Percentiles rank a stretch among this genome's conserved stretches.
Conservation (phyloP, 2,329 filamentous ascomycete species). For the Aspergillus candidus region DNA sequence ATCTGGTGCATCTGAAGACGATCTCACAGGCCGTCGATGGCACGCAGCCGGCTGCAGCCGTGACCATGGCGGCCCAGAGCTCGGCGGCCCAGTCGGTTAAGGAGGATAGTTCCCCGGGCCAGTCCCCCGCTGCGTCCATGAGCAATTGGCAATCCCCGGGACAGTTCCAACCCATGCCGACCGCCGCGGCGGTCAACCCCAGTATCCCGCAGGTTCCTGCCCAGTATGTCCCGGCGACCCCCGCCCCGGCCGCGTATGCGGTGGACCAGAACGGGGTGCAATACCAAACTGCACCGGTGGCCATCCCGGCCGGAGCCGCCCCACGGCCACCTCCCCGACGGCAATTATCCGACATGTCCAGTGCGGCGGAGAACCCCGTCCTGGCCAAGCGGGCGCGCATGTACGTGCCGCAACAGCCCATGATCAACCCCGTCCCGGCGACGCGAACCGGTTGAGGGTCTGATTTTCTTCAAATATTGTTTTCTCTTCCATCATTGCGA, state of each 20-base stretch:
- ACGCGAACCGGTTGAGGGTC: constrained; percentile 30
- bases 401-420: constrained; percentile 44
- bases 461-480: constrained; percentile 2
- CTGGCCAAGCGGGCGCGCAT: constrained; percentile 56
- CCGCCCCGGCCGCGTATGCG: constrained; percentile 33
- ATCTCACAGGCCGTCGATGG: constrained; percentile 52
- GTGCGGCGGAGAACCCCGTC: constrained; percentile 47
- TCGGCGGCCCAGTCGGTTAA: constrained; percentile 53
- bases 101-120: constrained; percentile 57
- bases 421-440: constrained; percentile 47
- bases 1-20: constrained; percentile 77
- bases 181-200: constrained; percentile 41
- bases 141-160: constrained; percentile 61
- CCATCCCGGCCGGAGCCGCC: constrained; percentile 27
- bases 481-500: neutral
- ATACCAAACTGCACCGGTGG: constrained; percentile 32
- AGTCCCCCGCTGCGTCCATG: constrained; percentile 53
- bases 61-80: constrained; percentile 44
- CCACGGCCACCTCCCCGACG: constrained; percentile 45
- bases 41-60: constrained; percentile 33
- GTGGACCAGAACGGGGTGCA: constrained; percentile 37
- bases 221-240: constrained; percentile 37
- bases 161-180: constrained; percentile 51
- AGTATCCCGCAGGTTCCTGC: constrained; percentile 39
- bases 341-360: constrained; percentile 56